Percentiles rank a stretch among this genome's conserved stretches.
Conservation (phyloP, 1,284 basidiomycete genomes). For the Singerocomus inundabilis region DNA sequence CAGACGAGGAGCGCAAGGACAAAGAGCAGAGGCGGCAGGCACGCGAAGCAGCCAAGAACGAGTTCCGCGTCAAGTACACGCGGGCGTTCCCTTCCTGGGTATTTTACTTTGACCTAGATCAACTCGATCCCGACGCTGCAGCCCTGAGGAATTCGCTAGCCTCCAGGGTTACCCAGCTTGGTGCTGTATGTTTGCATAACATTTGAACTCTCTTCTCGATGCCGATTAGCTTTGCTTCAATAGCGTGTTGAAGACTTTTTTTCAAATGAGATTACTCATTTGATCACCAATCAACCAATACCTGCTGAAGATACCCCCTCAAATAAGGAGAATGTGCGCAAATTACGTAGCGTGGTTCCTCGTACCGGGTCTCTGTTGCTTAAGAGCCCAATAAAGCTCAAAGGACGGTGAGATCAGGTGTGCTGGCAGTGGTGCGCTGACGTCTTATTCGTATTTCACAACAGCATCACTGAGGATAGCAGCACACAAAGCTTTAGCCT, state of each 20-base stretch:
- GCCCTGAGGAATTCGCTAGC: slow-evolving; percentile 49
- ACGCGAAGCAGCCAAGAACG: slow-evolving; percentile 60
- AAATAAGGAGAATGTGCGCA: slow-evolving; percentile 66
- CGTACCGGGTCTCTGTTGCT: slow-evolving; percentile 33
- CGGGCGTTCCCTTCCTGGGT: slow-evolving; percentile 80
- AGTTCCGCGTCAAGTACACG: slow-evolving; percentile 83
- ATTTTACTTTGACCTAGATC: slow-evolving; percentile 83
- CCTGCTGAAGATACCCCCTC: slow-evolving; percentile 37
- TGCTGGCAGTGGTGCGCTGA: neutral
- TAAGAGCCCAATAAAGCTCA: slow-evolving; percentile 66
- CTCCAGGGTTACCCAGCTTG: slow-evolving; percentile 61
- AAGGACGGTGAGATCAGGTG: slow-evolving; percentile 46
- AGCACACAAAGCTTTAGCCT: slow-evolving; percentile 51
- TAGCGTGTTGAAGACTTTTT: slow-evolving; percentile 86
- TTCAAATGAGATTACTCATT: slow-evolving; percentile 80
- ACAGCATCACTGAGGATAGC: slow-evolving; percentile 27
- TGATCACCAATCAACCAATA: slow-evolving; percentile 68
- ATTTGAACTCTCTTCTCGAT: neutral
- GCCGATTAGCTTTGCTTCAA: slow-evolving; percentile 5
- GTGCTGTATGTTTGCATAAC: slow-evolving; percentile 62
- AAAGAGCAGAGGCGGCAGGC: slow-evolving; percentile 45
- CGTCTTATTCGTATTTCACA: slow-evolving; percentile 3
- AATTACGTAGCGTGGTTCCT: slow-evolving; percentile 23
- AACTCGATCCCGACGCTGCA: slow-evolving; percentile 48
- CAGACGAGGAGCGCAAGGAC: slow-evolving; percentile 38